Evolutionary conservation across 1,284 basidiomycete species (phyloP), one percentile per base, ranked within the genome.

Genomic region (Entoloma clypeatum): DNA sequence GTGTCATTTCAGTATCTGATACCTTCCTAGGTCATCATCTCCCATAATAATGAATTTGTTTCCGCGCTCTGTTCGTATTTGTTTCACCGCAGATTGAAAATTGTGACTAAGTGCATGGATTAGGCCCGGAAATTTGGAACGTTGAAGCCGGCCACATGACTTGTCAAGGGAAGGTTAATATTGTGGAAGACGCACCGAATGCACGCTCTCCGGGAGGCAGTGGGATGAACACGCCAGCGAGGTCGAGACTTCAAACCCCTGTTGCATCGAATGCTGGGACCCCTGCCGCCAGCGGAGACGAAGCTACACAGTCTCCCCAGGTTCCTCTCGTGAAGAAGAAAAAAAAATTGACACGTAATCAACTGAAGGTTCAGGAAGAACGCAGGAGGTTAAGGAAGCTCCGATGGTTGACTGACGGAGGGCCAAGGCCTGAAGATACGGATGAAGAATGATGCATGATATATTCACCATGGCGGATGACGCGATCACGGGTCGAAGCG

Each of bases 1-100:
- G 10, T 19, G 27, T 36, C 17, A 19, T 13, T 40, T 27, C 36
- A 35, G 40, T 35, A 33, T 50, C 52, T 52, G 19, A 39, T 51
- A 49, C 42, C 44, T 35, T 43, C 39, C 14, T 55, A 86, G 82
- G 80, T 95, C 55, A 96, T 96, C 69, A 97, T 98, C 61, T 96
- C 92, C 43, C 94, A 97, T 72, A 95, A 95, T 69, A 71, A 79
- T 57, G 92, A 96, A 71, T 96, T 95, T 56, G 88, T 95, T 21
- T 74, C 79, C 28, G 87, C 90, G 9, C 72, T 94, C 36, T 94
- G 92, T 86, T 61, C 61, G 80, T 76, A 33, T 41, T 32, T 40
- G 14, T 37, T 32, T 30, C 22, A 33, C 18, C 26, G 19, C 48
- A 32, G 44, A 30, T 40, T 40, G 24, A 45, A 13, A 36, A 38